Evolutionary conservation across 352 stramenopile species (phyloP).

Genomic region (Hyphochytrium catenoides): DNA sequence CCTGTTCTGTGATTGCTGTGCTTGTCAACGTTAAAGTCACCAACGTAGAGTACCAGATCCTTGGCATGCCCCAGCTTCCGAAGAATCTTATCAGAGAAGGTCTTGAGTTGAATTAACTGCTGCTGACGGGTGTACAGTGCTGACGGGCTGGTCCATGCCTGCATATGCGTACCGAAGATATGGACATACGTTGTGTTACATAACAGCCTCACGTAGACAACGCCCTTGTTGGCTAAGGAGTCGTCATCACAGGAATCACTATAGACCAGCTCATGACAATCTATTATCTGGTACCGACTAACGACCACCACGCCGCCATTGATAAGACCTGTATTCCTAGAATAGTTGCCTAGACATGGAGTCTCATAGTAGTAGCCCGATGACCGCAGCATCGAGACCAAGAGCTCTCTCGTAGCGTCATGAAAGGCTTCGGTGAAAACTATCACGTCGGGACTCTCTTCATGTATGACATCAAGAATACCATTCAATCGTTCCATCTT

Average conservation of each 20-base stretch:
- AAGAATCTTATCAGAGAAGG: no score
- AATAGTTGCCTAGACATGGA: constrained; percentile 20
- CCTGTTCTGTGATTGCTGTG: neutral
- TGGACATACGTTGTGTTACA: constrained; percentile 16
- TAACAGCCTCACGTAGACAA: constrained; percentile 26
- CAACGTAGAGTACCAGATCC: constrained; percentile 24
- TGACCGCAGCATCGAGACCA: constrained; percentile 32
- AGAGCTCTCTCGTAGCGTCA: constrained; percentile 14
- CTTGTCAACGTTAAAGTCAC: constrained; percentile 35
- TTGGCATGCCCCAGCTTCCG: constrained; percentile 22
- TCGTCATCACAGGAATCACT: constrained; percentile 24
- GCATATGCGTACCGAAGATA: constrained; percentile 30
- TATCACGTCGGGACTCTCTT: no score
- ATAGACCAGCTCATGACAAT: constrained; percentile 28
- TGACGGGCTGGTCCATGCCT: constrained; percentile 27
- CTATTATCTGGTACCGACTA: constrained; percentile 27
- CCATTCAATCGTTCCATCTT: constrained; percentile 20
- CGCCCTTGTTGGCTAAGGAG: constrained; percentile 30
- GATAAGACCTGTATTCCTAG: constrained; percentile 28
- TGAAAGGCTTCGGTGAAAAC: constrained; percentile 47
- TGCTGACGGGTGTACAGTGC: constrained; percentile 16
- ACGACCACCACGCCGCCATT: constrained; percentile 35
- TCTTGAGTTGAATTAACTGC: no score
- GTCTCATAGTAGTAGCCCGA: constrained; percentile 36
- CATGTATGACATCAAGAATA: constrained; percentile 21